A percentile compares a stretch with the other conserved stretches of the same genome.
Evolutionary conservation across 1,284 basidiomycete genomes (phyloP).

Genomic region (Cryptococcus jaspeensis): DNA sequence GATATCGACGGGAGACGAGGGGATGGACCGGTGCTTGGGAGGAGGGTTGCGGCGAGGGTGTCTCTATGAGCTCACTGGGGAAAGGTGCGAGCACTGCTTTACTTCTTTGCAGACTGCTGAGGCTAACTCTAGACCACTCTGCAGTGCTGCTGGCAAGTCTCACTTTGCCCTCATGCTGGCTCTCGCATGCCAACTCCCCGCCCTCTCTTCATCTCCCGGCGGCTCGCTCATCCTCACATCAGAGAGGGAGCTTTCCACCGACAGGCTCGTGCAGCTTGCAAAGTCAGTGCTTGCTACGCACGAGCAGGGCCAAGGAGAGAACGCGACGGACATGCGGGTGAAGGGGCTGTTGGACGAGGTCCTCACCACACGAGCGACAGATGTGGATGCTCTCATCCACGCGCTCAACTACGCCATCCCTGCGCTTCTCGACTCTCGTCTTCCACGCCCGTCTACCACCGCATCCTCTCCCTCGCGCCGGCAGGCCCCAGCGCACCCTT

Average conservation of each 20-base stretch:
- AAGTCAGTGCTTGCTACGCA: slow-evolving; percentile 18
- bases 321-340: slow-evolving; percentile 7
- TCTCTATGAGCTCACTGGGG: slow-evolving; percentile 81
- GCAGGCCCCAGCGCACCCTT: background rate
- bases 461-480: background rate
- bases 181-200: slow-evolving; percentile 68
- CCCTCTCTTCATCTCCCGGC: slow-evolving; percentile 56
- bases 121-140: slow-evolving; percentile 1
- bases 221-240: slow-evolving; percentile 71
- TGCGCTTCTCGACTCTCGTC: slow-evolving; percentile 54
- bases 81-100: slow-evolving; percentile 61
- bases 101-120: background rate
- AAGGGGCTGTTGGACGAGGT: slow-evolving; percentile 61
- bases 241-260: slow-evolving; percentile 67
- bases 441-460: background rate
- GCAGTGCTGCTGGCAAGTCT: slow-evolving; percentile 81
- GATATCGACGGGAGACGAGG: slow-evolving; percentile 64
- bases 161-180: slow-evolving; percentile 78
- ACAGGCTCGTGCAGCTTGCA: slow-evolving; percentile 55
- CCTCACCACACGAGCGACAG: slow-evolving; percentile 61
- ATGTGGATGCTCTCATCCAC: slow-evolving; percentile 63
- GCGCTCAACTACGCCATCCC: slow-evolving; percentile 67
- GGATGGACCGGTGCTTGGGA: slow-evolving; percentile 65
- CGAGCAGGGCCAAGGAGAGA: background rate
- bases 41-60: slow-evolving; percentile 73